phyloP scores from a whole-genome alignment of 164 flowering plant genomes.

The Protea cynaroides region DNA sequence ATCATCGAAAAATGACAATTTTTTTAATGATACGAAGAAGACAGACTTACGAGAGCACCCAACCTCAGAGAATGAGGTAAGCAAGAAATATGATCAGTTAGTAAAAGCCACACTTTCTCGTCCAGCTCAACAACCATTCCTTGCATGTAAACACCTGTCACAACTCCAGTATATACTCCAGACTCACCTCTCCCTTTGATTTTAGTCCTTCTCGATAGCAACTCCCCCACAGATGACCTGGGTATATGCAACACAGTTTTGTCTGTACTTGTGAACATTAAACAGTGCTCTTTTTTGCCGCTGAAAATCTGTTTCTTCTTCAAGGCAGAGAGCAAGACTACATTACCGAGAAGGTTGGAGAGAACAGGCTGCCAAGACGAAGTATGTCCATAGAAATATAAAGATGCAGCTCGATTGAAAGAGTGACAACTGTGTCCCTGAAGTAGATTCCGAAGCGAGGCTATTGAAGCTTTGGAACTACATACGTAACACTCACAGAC shows the following conservation, averaged over 20 bases:
- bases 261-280: constrained; percentile 55
- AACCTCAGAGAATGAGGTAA: constrained; percentile 59
- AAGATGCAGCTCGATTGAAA: constrained; percentile 25
- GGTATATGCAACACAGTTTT: constrained; percentile 34
- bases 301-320: constrained; percentile 64
- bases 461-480: constrained; percentile 17
- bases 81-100: constrained; percentile 41
- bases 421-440: constrained; percentile 23
- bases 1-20: background rate
- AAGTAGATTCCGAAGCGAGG: constrained; percentile 4
- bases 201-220: constrained; percentile 5
- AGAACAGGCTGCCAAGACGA: constrained; percentile 59
- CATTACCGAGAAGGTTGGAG: constrained; percentile 41
- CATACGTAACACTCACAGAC: constrained; percentile 59
- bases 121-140: constrained; percentile 84
- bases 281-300: constrained; percentile 35
- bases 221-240: constrained; percentile 7
- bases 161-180: constrained; percentile 51
- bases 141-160: constrained; percentile 70
- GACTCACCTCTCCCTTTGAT: constrained; percentile 41
- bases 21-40: background rate
- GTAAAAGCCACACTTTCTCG: constrained; percentile 64
- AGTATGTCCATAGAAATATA: constrained; percentile 54
- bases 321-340: constrained; percentile 42
- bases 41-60: constrained; percentile 67